Base-by-base conservation (phyloP, 1,284 basidiomycete species). In the Cryptococcus sp. region DNA sequence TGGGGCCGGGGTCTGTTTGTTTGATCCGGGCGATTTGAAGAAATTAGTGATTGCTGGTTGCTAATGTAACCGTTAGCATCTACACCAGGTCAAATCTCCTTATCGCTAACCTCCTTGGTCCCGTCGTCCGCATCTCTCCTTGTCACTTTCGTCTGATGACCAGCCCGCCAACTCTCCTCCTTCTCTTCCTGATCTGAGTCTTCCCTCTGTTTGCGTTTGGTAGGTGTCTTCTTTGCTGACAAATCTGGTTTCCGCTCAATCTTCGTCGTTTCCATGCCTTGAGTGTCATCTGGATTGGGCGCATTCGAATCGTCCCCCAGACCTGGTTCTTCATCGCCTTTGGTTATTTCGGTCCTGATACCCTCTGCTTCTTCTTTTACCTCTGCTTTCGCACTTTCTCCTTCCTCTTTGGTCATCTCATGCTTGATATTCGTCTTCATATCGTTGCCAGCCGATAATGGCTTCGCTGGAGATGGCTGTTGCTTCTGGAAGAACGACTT, bases 401-500 rank as follows among this genome's bases (percentile, higher is more conserved):
- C 51, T 49, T 49, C 46, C 34, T 52, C 37, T 30, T 55, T 49
- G 34, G 31, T 10, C 7, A 32, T 1, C 46, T 30, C 8, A 43
- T 53, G 13, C 13, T 8, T 35, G 30, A 31, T 45, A 11, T 33
- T 23, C 30, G 31, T 30, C 46, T 57, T 52, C 23, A 23, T 23
- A 23, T 23, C 23, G 23, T 23, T 23, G 23, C 23, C 23, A 2
- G 33, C 31, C 4, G 55, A 13, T 47, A 11, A 41, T 35, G 36
- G 5, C 36, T 69, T 70, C n/a, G 56, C 59, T 1, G 67, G 67
- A 5, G 65, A 65, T 3, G 51, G 48, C 59, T 56, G 59, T 64
- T 86, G 86, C 66, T 85, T 88, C 5, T 83, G 81, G 67, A 93
- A 96, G 84, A 95, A 88, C 5, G 88, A 87, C 69, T 87, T 82